Evolutionary conservation across 2,329 filamentous ascomycete genomes (phyloP).

Genomic region (Pestalotiopsis sp.): DNA sequence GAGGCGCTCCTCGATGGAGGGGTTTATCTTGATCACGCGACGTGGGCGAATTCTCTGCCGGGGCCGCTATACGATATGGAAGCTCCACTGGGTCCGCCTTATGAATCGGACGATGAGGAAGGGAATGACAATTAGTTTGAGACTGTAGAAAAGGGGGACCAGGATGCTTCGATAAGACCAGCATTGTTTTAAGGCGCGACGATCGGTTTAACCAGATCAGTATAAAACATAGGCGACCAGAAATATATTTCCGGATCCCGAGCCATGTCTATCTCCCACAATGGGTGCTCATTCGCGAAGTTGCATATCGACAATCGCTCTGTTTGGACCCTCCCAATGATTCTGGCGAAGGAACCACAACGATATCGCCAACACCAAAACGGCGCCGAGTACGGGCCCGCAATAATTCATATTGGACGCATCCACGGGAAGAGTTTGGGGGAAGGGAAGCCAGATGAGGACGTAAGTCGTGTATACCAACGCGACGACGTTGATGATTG

Average conservation of each 20-base stretch:
- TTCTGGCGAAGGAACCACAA: constrained; percentile 1
- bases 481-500: constrained; percentile 9
- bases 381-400: constrained; percentile 11
- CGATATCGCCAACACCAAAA: neutral
- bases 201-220: no score
- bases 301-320: neutral
- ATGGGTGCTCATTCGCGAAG: neutral
- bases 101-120: neutral
- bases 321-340: constrained; percentile 2
- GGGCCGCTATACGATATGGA: neutral
- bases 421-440: constrained; percentile 12
- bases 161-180: no score
- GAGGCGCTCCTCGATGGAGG: neutral
- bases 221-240: no score
- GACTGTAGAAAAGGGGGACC: no score
- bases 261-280: neutral
- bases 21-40: neutral
- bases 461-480: constrained; percentile 14
- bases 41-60: neutral
- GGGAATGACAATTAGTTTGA: neutral
- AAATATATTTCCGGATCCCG: no score
- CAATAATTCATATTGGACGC: constrained; percentile 14
- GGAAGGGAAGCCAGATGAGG: constrained; percentile 14
- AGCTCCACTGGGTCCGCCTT: neutral
- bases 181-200: no score